phyloP scores from a whole-genome alignment of 768 basidiomycete genomes.

The Hydnum rufescens region DNA sequence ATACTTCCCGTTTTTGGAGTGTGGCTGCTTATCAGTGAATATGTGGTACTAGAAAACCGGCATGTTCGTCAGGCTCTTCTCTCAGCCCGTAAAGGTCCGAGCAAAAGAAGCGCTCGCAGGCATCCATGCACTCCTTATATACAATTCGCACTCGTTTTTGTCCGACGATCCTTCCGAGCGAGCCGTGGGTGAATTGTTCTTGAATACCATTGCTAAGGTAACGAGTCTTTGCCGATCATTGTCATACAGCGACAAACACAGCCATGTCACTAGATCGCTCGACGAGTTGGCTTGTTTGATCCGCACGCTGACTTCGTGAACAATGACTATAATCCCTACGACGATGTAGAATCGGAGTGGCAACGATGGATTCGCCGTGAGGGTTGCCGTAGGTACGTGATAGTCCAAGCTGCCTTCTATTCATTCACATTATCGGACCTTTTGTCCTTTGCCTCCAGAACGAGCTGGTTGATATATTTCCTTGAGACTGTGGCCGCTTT shows the following conservation, averaged over 20 bases:
- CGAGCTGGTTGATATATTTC: constrained; percentile 17
- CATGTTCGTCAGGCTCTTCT: background rate
- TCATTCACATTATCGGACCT: too few species aligned
- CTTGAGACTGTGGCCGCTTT: constrained; percentile 20
- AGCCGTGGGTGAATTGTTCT: constrained; percentile 15
- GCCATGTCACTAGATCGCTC: constrained; percentile 14
- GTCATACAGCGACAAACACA: background rate
- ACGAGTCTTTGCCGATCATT: background rate
- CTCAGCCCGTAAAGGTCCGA: background rate
- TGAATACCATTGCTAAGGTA: constrained; percentile 17
- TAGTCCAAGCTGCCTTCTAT: background rate
- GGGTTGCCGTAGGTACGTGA: constrained; percentile 17
- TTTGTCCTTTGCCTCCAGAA: background rate
- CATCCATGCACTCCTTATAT: constrained; percentile 16
- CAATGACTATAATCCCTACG: background rate
- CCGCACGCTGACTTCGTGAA: constrained; percentile 12
- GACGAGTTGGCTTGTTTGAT: constrained; percentile 18
- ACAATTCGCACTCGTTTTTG: constrained; percentile 13
- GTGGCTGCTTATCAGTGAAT: background rate
- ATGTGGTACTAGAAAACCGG: background rate
- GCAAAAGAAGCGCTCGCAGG: constrained; percentile 13
- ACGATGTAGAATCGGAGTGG: constrained; percentile 15
- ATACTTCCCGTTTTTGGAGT: background rate
- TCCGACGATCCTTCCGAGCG: constrained; percentile 18
- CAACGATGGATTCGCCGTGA: constrained; percentile 20